Conservation (phyloP, 1,139 yeast genomes). For the Suhomyces choctaworum region DNA sequence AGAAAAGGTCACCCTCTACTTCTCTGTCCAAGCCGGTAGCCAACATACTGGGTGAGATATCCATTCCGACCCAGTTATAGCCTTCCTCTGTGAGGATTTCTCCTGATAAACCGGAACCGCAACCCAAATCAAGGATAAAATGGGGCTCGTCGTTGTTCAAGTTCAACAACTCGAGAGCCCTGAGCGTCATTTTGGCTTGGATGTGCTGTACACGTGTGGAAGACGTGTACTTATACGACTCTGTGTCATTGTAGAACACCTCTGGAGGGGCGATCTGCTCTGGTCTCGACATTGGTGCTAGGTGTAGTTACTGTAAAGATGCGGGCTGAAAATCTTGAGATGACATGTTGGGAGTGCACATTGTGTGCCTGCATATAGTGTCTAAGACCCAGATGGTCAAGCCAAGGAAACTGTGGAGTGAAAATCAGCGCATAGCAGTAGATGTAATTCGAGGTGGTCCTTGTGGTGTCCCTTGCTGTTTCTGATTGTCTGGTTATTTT, state of each 20-base stretch:
- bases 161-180: conserved; percentile 86
- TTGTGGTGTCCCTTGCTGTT: no score
- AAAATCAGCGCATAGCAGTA: no score
- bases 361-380: no score
- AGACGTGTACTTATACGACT: conserved; percentile 84
- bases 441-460: no score
- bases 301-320: background rate
- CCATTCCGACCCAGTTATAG: conserved; percentile 95
- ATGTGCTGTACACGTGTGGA: conserved; percentile 97
- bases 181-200: conserved; percentile 94
- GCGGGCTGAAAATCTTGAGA: conserved; percentile 5
- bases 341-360: conserved; percentile 5
- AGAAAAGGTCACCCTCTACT: conserved; percentile 87
- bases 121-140: conserved; percentile 85
- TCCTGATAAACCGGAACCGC: conserved; percentile 96
- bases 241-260: conserved; percentile 86
- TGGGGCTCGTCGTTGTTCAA: conserved; percentile 63
- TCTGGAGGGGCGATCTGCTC: conserved; percentile 98
- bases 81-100: conserved; percentile 94
- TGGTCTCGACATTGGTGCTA: conserved; percentile 79
- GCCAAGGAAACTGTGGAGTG: no score
- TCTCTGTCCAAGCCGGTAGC: conserved; percentile 92
- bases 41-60: conserved; percentile 92
- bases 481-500: no score
- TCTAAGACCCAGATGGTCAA: no score